Percentiles rank a stretch among this genome's conserved stretches.
Conservation (phyloP, 768 basidiomycete species). For the Lactarius quietus region DNA sequence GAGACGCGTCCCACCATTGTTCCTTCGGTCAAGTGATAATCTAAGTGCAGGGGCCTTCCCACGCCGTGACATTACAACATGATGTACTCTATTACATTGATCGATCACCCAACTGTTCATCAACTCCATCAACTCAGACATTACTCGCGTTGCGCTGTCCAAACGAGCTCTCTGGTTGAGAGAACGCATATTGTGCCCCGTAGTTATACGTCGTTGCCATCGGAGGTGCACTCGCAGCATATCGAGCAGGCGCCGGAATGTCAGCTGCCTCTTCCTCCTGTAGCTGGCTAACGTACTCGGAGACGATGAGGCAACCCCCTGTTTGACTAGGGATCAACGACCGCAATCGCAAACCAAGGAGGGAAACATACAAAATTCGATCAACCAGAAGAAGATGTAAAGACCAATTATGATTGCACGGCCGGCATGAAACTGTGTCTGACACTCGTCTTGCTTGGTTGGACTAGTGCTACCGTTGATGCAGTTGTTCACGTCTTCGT, state of each 20-base stretch:
- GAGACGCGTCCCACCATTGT: conserved; percentile 8
- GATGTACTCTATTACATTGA: neutral
- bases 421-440: conserved; percentile 40
- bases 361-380: conserved; percentile 49
- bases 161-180: conserved; percentile 5
- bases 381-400: conserved; percentile 49
- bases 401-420: conserved; percentile 44
- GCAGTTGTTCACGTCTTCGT: conserved; percentile 39
- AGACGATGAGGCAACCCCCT: conserved; percentile 53
- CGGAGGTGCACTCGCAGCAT: conserved; percentile 9
- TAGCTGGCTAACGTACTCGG: conserved; percentile 51
- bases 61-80: neutral
- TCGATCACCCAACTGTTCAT: neutral
- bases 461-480: conserved; percentile 34
- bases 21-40: neutral
- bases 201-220: conserved; percentile 24
- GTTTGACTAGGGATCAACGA: neutral
- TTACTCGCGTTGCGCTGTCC: neutral
- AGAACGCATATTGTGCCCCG: conserved; percentile 9
- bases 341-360: conserved; percentile 7
- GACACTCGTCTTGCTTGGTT: conserved; percentile 39
- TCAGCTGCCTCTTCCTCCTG: conserved; percentile 42
- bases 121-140: conserved; percentile 10
- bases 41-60: conserved; percentile 5
- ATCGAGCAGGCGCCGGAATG: conserved; percentile 14